Evolutionary conservation across 352 stramenopile genomes (phyloP).

Genomic region (Pythium scleroteichum): DNA sequence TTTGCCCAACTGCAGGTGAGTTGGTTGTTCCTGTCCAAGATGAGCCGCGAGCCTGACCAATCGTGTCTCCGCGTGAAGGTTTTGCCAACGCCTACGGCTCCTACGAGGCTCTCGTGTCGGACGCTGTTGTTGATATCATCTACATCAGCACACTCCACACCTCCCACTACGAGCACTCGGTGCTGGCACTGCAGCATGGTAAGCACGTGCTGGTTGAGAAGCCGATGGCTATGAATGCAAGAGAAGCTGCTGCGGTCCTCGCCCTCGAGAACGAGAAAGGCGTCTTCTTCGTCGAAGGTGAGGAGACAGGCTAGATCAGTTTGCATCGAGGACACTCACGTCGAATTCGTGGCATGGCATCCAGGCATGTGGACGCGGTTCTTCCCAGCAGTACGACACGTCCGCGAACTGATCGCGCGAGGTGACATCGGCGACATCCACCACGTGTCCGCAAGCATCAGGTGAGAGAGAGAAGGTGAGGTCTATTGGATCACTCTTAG

Average conservation of each 20-base stretch:
- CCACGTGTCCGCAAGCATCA: too few relatives aligned
- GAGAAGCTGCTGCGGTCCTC: slow-evolving; percentile 72
- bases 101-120: slow-evolving; percentile 82
- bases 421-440: slow-evolving; percentile 69
- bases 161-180: slow-evolving; percentile 74
- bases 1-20: slow-evolving; percentile 43
- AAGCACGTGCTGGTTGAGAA: slow-evolving; percentile 95
- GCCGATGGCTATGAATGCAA: slow-evolving; percentile 87
- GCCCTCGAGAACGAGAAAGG: slow-evolving; percentile 60
- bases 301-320: too few relatives aligned
- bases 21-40: background rate
- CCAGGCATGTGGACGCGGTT: slow-evolving; percentile 83
- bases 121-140: slow-evolving; percentile 86
- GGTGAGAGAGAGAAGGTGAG: too few relatives aligned
- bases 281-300: slow-evolving; percentile 82
- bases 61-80: slow-evolving; percentile 17
- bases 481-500: too few relatives aligned
- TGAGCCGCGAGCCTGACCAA: background rate
- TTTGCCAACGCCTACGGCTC: slow-evolving; percentile 73
- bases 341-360: too few relatives aligned
- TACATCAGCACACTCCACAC: slow-evolving; percentile 93
- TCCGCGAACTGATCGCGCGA: slow-evolving; percentile 51
- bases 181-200: slow-evolving; percentile 73
- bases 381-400: slow-evolving; percentile 69
- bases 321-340: too few relatives aligned